phyloP scores from a whole-genome alignment of 148 eudicot species.

The Silene latifolia region DNA sequence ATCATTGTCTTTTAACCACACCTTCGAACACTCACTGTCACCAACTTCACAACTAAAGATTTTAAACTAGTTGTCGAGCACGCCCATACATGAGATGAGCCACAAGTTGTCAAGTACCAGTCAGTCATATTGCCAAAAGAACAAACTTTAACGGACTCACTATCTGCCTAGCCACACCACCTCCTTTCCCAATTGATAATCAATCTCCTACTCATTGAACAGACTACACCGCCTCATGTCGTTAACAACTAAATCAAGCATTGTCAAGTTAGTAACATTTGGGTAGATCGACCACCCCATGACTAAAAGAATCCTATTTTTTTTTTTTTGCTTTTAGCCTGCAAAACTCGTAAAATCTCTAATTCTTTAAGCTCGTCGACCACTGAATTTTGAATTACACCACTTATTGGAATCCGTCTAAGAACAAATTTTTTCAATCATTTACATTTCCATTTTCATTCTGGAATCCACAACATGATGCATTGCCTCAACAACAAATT shows the following conservation, averaged over 20 bases:
- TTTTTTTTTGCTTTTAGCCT: too few relatives aligned
- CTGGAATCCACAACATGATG: background rate
- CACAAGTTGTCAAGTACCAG: too few relatives aligned
- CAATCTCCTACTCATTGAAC: background rate
- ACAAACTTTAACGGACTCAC: too few relatives aligned
- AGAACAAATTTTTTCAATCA: conserved; percentile 1
- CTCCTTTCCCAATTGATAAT: background rate
- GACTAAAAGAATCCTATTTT: too few relatives aligned
- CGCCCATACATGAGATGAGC: background rate
- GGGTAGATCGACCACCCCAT: too few relatives aligned
- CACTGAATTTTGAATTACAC: background rate
- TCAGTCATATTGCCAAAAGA: too few relatives aligned
- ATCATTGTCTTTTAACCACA: background rate
- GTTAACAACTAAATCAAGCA: background rate
- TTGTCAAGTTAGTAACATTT: background rate
- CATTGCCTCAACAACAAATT: background rate
- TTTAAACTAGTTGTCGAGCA: background rate
- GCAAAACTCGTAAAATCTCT: too few relatives aligned
- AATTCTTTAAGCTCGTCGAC: background rate
- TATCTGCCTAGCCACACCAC: background rate
- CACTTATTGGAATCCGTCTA: background rate
- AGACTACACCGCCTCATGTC: background rate
- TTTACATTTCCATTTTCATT: background rate
- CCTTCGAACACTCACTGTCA: background rate
- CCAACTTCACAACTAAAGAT: background rate